Percentiles rank a stretch among this genome's conserved stretches.
phyloP scores from a whole-genome alignment of 1,284 basidiomycete genomes.

The Sanghuangporus weigelae region DNA sequence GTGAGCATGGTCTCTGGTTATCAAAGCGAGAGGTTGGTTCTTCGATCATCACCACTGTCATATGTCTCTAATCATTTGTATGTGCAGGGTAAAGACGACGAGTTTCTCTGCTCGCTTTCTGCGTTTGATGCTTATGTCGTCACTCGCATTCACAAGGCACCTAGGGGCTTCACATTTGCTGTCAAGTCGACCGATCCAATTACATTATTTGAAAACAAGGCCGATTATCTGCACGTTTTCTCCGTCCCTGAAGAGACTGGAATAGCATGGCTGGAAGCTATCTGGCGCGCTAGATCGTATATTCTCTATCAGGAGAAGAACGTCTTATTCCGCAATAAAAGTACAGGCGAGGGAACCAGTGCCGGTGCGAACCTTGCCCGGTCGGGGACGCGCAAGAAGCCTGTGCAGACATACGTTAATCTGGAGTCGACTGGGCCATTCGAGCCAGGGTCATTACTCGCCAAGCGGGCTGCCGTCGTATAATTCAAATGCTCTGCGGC shows the following conservation, averaged over 20 bases:
- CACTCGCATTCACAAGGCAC: conserved; percentile 66
- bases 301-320: conserved; percentile 73
- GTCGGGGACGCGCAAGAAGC: conserved; percentile 16
- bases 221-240: conserved; percentile 82
- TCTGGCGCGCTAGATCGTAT: conserved; percentile 75
- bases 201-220: conserved; percentile 76
- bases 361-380: conserved; percentile 7
- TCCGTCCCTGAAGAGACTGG: conserved; percentile 70
- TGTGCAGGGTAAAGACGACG: conserved; percentile 76
- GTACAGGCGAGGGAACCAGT: neutral
- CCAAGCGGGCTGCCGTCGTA: conserved; percentile 10
- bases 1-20: conserved; percentile 79
- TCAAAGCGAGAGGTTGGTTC: conserved; percentile 76
- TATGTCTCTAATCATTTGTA: neutral
- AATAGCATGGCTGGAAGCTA: conserved; percentile 62
- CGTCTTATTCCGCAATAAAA: conserved; percentile 43
- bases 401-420: conserved; percentile 9
- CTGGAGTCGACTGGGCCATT: conserved; percentile 5
- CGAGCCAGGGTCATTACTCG: conserved; percentile 21
- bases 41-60: neutral
- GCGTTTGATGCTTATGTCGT: conserved; percentile 83
- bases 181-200: conserved; percentile 85
- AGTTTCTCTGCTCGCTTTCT: conserved; percentile 72
- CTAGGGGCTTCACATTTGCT: conserved; percentile 76
- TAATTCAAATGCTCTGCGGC: neutral